phyloP scores from a whole-genome alignment of 1,284 basidiomycete genomes.

The Microbotryum silenes-acaulis region DNA sequence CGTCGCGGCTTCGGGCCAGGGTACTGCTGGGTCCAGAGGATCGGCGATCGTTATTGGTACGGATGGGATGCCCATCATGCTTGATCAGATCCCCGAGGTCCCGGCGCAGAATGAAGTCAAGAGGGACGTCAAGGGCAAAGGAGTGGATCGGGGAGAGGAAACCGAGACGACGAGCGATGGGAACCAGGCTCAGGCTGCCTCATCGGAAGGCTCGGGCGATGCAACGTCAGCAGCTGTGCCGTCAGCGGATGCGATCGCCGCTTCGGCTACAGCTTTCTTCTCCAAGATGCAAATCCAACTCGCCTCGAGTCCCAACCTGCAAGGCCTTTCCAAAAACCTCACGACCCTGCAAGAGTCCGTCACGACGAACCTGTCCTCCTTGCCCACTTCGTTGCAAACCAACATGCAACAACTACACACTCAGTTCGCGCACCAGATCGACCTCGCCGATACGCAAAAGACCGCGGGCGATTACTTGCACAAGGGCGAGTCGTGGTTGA shows the following conservation, averaged over 20 bases:
- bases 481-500: conserved; percentile 33
- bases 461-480: conserved; percentile 30
- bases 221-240: conserved; percentile 2
- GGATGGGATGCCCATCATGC: conserved; percentile 28
- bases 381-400: conserved; percentile 6
- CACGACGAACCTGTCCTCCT: conserved; percentile 12
- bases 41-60: conserved; percentile 28
- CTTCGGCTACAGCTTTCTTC: conserved; percentile 33
- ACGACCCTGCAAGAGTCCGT: conserved; percentile 8
- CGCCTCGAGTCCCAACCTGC: conserved; percentile 18
- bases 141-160: conserved; percentile 18
- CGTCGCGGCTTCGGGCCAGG: conserved; percentile 1
- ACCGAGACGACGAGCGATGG: background rate
- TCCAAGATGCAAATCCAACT: conserved; percentile 18
- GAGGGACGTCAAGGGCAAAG: conserved; percentile 31
- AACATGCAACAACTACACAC: conserved; percentile 26
- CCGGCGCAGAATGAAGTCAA: background rate
- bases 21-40: conserved; percentile 5
- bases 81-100: conserved; percentile 11
- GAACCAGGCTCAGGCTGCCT: background rate
- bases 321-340: conserved; percentile 16
- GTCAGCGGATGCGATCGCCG: conserved; percentile 4
- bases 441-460: conserved; percentile 21
- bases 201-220: background rate
- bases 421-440: conserved; percentile 26